A percentile compares a stretch with the other conserved stretches of the same genome.
phyloP scores from a whole-genome alignment of 1,284 basidiomycete species.

The Pyrrhoderma noxium region DNA sequence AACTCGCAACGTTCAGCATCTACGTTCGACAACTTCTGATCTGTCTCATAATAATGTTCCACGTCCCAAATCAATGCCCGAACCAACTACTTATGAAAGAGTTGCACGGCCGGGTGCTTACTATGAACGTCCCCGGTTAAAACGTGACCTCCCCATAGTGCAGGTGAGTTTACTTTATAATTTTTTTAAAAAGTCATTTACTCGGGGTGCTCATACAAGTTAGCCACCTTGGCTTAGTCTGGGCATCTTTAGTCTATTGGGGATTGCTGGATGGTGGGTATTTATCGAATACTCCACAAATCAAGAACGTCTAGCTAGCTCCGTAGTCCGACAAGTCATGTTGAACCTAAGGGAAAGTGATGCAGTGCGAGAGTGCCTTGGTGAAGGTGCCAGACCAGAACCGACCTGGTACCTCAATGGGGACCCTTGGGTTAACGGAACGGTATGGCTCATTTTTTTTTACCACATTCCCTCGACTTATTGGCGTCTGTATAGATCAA shows the following conservation, averaged over 20 bases:
- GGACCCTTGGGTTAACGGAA: conserved; percentile 62
- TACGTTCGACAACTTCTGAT: conserved; percentile 5
- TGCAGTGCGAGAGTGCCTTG: conserved; percentile 43
- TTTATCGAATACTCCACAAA: conserved; percentile 68
- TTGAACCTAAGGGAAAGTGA: conserved; percentile 46
- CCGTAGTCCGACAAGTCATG: conserved; percentile 61
- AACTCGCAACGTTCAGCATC: conserved; percentile 2
- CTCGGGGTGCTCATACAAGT: background rate
- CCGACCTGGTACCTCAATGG: conserved; percentile 74
- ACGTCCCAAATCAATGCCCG: conserved; percentile 4
- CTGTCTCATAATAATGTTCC: background rate
- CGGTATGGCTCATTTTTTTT: conserved; percentile 36
- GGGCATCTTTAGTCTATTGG: conserved; percentile 43
- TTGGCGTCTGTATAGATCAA: conserved; percentile 44
- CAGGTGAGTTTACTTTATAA: conserved; percentile 6
- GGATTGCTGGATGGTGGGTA: conserved; percentile 54
- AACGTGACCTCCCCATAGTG: conserved; percentile 15
- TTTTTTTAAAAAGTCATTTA: background rate
- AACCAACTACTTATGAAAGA: conserved; percentile 7
- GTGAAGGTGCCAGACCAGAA: conserved; percentile 62
- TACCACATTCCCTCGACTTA: conserved; percentile 2
- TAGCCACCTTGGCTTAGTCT: conserved; percentile 54
- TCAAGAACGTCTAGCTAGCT: conserved; percentile 71
- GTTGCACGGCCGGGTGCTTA: conserved; percentile 16
- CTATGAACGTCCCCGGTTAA: conserved; percentile 16